Base-by-base conservation (phyloP, 1,284 basidiomycete species). In the Mycena sp. region DNA sequence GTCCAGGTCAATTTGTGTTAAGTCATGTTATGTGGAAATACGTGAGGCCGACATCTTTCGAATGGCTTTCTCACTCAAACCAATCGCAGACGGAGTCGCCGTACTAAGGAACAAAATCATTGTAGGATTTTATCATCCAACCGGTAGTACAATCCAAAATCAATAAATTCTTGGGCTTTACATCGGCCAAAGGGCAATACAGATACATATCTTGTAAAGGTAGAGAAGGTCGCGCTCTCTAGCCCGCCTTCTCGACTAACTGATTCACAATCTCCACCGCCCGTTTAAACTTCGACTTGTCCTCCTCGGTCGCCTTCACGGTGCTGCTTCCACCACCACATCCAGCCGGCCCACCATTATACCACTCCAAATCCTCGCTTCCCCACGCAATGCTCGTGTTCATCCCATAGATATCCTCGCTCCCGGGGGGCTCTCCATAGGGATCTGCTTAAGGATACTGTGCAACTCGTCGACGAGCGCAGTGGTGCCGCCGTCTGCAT, bases 361-460 rank as follows among this genome's bases (percentile, higher is more conserved):
- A 71, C 89, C 89, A 91, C 72, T 78, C 64, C 21, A 90, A 72
- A 66, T 86, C 85, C 0, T 83, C 84, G 58, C 82, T 84, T 10
- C 82, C 83, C 77, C 83, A 90, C 10, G 83, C 77, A 67, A 93
- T 91, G 72, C 87, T 86, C 16, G 82, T 89, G 72, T 92, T 82
- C 65, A 86, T 61, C 0, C 87, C 87, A 69, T 93, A 93, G 59
- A 92, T 87, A 70, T 92, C 91, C 69, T 88, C 74, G 58, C 82
- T 85, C 2, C 87, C 88, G 0, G 84, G 83, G 3, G 87, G 87
- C 3, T 74, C 70, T 72, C 92, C 90, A 1, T 77, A 83, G 38
- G 88, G 85, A 90, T 69, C 2, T 70, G 66, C 72, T 85, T 85
- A 52, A 93, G 75, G 73, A 92, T 88, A 4, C 26, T 53, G 48